Conservation (phyloP, 2,329 filamentous ascomycete genomes). For the Harringtonia lauricola region DNA sequence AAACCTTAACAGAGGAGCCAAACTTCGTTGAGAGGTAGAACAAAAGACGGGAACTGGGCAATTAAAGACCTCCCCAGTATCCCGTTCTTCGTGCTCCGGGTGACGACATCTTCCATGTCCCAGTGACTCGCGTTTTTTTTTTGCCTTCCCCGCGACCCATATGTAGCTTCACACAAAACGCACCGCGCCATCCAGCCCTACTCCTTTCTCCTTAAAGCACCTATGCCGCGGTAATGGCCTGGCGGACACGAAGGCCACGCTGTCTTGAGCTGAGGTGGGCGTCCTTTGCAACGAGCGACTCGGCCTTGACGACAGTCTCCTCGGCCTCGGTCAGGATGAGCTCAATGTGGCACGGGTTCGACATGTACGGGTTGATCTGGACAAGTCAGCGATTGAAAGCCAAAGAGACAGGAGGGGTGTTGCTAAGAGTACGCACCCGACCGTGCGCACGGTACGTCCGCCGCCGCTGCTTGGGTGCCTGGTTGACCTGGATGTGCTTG, state of each 20-base stretch:
- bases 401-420: neutral
- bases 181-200: neutral
- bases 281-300: constrained; percentile 54
- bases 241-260: constrained; percentile 60
- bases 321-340: constrained; percentile 97
- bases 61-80: neutral
- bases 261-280: constrained; percentile 80
- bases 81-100: neutral
- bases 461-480: constrained; percentile 98
- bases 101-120: neutral
- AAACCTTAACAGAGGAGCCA: neutral
- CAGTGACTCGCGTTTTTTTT: neutral
- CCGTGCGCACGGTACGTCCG: constrained; percentile 99
- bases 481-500: constrained; percentile 99
- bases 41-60: neutral
- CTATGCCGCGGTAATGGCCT: constrained; percentile 56
- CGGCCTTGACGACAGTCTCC: constrained; percentile 89
- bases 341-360: constrained; percentile 99
- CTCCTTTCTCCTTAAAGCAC: neutral
- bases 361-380: constrained; percentile 99
- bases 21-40: neutral
- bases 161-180: neutral
- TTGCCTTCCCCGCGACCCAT: neutral
- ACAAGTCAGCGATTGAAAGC: neutral
- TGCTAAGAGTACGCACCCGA: constrained; percentile 50